Percentiles rank a stretch among this genome's conserved stretches.
These are phyloP conservation scores for Bipolaris bicolor DNA, from an alignment of 2,329 filamentous ascomycete genomes.

Conservation along the genomic window DNA sequence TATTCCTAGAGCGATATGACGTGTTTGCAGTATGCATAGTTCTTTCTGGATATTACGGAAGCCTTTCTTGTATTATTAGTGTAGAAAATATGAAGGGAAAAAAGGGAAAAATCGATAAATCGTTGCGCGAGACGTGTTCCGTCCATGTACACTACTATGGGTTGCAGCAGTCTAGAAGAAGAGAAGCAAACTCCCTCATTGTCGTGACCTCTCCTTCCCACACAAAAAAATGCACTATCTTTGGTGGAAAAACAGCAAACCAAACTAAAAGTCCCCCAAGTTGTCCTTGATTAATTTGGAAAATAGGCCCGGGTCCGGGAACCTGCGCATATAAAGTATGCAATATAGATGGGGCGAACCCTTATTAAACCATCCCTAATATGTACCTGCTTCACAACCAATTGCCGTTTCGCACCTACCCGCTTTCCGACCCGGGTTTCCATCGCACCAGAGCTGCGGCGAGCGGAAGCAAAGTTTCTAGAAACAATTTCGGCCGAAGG, in stretches of 20 bases:
- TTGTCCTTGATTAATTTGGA: slow-evolving; percentile 31
- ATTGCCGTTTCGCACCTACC: not conserved
- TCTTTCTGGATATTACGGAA: slow-evolving; percentile 1
- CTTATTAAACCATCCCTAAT: not conserved
- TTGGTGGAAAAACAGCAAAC: slow-evolving; percentile 11
- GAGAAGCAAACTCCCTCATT: not conserved
- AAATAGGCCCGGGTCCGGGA: slow-evolving; percentile 30
- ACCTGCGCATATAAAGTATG: slow-evolving; percentile 35
- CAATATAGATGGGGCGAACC: slow-evolving; percentile 18
- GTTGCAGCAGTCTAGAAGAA: not conserved
- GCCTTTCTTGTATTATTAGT: slow-evolving; percentile 7
- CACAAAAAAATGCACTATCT: not conserved
- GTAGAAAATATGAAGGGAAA: not conserved
- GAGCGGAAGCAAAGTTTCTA: too few species aligned
- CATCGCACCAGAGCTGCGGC: too few species aligned
- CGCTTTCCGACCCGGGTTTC: not conserved
- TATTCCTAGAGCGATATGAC: not conserved
- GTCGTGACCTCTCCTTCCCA: not conserved
- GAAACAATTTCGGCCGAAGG: too few species aligned
- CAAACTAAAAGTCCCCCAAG: too few species aligned
- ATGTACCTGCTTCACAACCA: slow-evolving; percentile 11
- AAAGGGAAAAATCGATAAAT: not conserved
- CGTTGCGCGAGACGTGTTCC: not conserved
- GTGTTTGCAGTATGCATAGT: not conserved
- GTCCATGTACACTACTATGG: not conserved